Evolutionary conservation across 2,329 filamentous ascomycete species (phyloP).

Genomic region (Beauveria australis): DNA sequence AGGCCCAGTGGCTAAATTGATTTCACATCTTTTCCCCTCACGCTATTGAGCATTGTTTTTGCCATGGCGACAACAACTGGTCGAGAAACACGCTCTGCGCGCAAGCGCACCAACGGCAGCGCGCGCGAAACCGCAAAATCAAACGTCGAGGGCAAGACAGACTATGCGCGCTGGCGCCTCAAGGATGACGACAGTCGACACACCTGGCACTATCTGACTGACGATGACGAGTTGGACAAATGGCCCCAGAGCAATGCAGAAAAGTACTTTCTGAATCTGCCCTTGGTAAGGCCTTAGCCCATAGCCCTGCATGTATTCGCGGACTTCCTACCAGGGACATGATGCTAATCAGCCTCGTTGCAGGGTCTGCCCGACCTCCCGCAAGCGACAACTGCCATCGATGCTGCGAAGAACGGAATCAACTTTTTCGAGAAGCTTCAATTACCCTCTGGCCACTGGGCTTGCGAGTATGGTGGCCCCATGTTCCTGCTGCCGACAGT

Average conservation of each 20-base stretch:
- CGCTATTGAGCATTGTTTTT: neutral
- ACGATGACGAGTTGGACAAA: slow-evolving; percentile 57
- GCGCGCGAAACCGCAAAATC: slow-evolving; percentile 35
- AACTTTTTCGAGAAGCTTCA: slow-evolving; percentile 86
- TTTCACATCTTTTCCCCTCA: too few species aligned
- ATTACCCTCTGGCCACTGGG: slow-evolving; percentile 86
- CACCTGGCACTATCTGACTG: slow-evolving; percentile 87
- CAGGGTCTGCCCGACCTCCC: slow-evolving; percentile 70
- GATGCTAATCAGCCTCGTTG: slow-evolving; percentile 3
- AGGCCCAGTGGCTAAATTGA: neutral
- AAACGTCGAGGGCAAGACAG: slow-evolving; percentile 54
- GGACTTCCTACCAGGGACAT: neutral
- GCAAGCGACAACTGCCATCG: slow-evolving; percentile 61
- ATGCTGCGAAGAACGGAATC: slow-evolving; percentile 74
- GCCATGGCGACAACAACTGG: slow-evolving; percentile 24
- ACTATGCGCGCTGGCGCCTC: slow-evolving; percentile 76
- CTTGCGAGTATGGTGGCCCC: slow-evolving; percentile 92
- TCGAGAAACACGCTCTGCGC: slow-evolving; percentile 25
- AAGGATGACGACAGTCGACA: slow-evolving; percentile 76
- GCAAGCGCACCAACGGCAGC: slow-evolving; percentile 35
- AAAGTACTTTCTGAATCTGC: slow-evolving; percentile 76
- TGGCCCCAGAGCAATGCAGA: slow-evolving; percentile 91
- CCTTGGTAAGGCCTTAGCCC: slow-evolving; percentile 48
- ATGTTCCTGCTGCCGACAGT: slow-evolving; percentile 90
- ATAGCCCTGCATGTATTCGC: neutral